Base-by-base conservation (phyloP, 495 filamentous ascomycete genomes). In the Durotheca rogersii region DNA sequence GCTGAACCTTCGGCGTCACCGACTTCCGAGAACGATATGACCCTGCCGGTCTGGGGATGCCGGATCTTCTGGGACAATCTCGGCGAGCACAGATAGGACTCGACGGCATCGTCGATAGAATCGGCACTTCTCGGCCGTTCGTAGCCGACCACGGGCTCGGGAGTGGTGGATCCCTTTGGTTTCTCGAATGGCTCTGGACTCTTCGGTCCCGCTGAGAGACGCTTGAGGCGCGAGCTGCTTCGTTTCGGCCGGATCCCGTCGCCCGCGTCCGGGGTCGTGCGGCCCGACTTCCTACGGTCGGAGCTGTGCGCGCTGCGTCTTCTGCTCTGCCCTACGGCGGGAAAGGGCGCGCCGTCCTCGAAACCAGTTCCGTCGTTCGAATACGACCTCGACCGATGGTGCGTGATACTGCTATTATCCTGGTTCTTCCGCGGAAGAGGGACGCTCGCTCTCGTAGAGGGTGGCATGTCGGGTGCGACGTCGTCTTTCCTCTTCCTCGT, bases 11-110 rank as follows among this genome's bases (percentile, higher is more conserved):
- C 81, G 0, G 90, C 87, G 61, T 97, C 89, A 15, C 93, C 93
- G 14, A 99, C 93, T 69, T 99, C 94, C 0, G 92, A 96, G 67
- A 96, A 99, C 14, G 88, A 92, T 55, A 99, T 95, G 16, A 85
- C 77, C 27, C 93, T 85, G 6, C 90, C 89, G 2, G 87, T 91
- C 29, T 86, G 82, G 1, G 92, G 90, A 69, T 95, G 86, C 19
- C 74, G 74, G 34, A 96, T 87, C 68, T 83, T 91, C 62, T 95
- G 93, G 10, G 88, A 89, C 51, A 99, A 68, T 9, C 90, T 84
- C 0, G 91, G 83, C 23, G 89, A 86, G 48, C 83, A 81, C 3
- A 96, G 73, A 60, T 94, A 97, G n/a, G 83, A 82, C 35, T 88
- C 79, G 0, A 99, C 90, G 6, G 87, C 88, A 61, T 88, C 78